These are phyloP conservation scores for Onygenales sp. DNA, from an alignment of 2,329 filamentous ascomycete species.

Conservation along the genomic window DNA sequence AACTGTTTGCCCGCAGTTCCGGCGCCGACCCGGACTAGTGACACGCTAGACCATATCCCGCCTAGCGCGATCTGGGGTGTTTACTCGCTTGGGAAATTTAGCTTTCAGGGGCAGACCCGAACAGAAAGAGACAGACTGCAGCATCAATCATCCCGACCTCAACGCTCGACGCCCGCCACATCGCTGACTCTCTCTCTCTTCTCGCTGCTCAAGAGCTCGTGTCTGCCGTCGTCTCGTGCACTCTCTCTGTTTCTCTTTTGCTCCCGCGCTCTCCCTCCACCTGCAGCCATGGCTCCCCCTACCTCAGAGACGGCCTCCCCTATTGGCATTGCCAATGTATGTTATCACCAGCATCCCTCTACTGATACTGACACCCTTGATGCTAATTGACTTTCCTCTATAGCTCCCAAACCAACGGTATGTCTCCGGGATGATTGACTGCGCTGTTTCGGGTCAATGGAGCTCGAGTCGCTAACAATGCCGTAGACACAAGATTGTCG, in stretches of 20 bases:
- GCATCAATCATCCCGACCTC: conserved; percentile 7
- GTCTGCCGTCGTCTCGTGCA: not conserved
- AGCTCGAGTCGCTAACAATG: conserved; percentile 23
- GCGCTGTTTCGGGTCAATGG: not conserved
- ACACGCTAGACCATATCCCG: conserved; percentile 15
- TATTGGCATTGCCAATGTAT: conserved; percentile 66
- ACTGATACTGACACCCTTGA: conserved; percentile 21
- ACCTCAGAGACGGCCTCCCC: conserved; percentile 52
- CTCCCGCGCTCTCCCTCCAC: not conserved
- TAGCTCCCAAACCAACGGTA: conserved; percentile 62
- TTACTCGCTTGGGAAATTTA: conserved; percentile 14
- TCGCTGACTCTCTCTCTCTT: conserved; percentile 8
- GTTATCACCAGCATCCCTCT: conserved; percentile 22
- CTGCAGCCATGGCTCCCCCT: conserved; percentile 42
- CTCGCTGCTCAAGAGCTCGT: not conserved
- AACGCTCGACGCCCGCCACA: conserved; percentile 10
- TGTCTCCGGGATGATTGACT: conserved; percentile 32
- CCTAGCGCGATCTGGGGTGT: conserved; percentile 22
- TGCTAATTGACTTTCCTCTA: conserved; percentile 8
- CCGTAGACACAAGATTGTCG: conserved; percentile 59
- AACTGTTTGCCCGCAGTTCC: conserved; percentile 3
- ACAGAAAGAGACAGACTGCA: conserved; percentile 9
- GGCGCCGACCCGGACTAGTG: not conserved
- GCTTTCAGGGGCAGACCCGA: conserved; percentile 26
- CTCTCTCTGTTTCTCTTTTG: conserved; percentile 6